Evolutionary conservation across 306 rosid genomes (phyloP), one percentile per base, ranked within the genome.

Genomic region (Vigna radiata): DNA sequence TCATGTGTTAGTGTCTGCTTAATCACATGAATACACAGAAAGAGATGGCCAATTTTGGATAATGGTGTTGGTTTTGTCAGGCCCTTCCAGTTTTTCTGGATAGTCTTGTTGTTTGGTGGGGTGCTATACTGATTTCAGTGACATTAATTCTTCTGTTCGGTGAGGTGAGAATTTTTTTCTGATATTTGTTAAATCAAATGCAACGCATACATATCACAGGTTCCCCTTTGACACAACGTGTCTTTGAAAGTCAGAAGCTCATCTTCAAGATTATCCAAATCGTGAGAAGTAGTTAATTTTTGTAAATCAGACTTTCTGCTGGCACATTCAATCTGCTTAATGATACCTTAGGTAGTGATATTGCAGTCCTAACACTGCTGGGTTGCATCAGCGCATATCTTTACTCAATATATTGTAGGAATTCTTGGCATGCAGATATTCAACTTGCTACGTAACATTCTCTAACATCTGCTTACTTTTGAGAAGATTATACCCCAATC

Each of bases 61-160:
- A 68, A 79, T 80, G 44, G 50, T 81, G 65, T 68, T 78, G 71
- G 16, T 77, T 77, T 65, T 70, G 31, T 64, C 77, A 95, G 97
- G 86, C 97, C 44, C 99, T 95, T 78, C 99, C 99, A 53, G 91
- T 95, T 31, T 92, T 90, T 76, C 97, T 95, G 21, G 91, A 92
- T 54, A 77, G 86, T 77, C 91, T 95, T 66, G 80, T 95, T 48
- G 78, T 70, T 63, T 88, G 91, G 25, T 87, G 86, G 91, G 97
- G 89, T 55, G 99, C 99, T 27, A 81, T 95, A 61, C 79, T 95
- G 14, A 86, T 95, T 70, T 92, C 97, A 0, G 99, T 92, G 76
- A 95, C 99, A 36, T 82, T 95, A 83, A 89, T 95, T 92, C 97
- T 95, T 82, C 90, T 95, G 49, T 95, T 92, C 64, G 97, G 97